Conservation (phyloP, 345 rosid genomes). For the Salix purpurea region DNA sequence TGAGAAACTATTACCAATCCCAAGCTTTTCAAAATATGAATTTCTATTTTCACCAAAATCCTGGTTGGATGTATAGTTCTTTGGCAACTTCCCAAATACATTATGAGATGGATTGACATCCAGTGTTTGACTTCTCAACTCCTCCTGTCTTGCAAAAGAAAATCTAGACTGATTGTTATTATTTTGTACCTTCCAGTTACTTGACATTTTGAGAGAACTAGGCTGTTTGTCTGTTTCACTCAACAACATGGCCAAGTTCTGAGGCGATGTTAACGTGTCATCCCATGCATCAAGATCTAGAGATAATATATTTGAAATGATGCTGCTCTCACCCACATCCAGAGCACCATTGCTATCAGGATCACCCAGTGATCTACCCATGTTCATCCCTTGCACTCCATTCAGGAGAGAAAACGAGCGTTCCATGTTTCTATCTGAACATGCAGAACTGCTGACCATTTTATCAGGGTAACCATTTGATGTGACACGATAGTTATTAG, state of each 20-base stretch:
- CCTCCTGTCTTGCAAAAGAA: slow-evolving; percentile 81
- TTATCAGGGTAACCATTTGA: slow-evolving; percentile 51
- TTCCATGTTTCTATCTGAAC: slow-evolving; percentile 33
- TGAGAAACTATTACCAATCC: slow-evolving; percentile 45
- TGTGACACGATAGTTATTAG: slow-evolving; percentile 22
- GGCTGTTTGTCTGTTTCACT: slow-evolving; percentile 48
- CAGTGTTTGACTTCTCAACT: slow-evolving; percentile 34
- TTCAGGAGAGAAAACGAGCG: slow-evolving; percentile 29
- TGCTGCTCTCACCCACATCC: slow-evolving; percentile 56
- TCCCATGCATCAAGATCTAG: slow-evolving; percentile 74
- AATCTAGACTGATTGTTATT: slow-evolving; percentile 72
- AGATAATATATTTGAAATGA: slow-evolving; percentile 68
- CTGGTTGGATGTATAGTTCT: slow-evolving; percentile 30
- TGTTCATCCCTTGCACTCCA: slow-evolving; percentile 26
- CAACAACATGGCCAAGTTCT: slow-evolving; percentile 48
- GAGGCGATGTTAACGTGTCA: slow-evolving; percentile 60
- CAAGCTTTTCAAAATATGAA: slow-evolving; percentile 39
- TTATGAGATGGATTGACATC: slow-evolving; percentile 34
- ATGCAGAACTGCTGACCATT: slow-evolving; percentile 25
- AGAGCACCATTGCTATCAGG: slow-evolving; percentile 10
- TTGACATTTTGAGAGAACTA: slow-evolving; percentile 38
- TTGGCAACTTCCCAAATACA: slow-evolving; percentile 36
- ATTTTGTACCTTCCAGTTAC: slow-evolving; percentile 49
- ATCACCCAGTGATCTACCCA: slow-evolving; percentile 11
- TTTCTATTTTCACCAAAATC: slow-evolving; percentile 42